These are phyloP conservation scores for Leccinum rimulosum DNA, from an alignment of 768 basidiomycete genomes.

Conservation along the genomic window DNA sequence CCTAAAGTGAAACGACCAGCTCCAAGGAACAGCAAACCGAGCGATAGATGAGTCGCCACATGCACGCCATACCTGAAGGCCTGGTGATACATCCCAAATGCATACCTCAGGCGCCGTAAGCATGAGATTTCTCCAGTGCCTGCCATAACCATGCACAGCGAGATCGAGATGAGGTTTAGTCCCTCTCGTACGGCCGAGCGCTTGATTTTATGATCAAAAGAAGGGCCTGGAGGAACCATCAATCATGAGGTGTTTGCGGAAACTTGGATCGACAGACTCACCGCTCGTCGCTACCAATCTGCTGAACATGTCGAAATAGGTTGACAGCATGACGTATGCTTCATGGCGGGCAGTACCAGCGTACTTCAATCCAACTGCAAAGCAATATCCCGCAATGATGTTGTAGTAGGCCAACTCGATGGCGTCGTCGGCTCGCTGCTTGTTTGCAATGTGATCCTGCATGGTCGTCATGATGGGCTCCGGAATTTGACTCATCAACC, in stretches of 20 bases:
- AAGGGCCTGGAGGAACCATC: conserved; percentile 46
- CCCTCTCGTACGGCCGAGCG: conserved; percentile 85
- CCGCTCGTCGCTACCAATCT: conserved; percentile 66
- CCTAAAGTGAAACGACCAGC: conserved; percentile 91
- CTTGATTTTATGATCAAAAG: conserved; percentile 87
- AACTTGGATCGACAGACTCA: conserved; percentile 33
- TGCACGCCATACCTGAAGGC: conserved; percentile 85
- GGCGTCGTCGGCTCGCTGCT: conserved; percentile 55
- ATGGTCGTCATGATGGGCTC: conserved; percentile 57
- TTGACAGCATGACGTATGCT: conserved; percentile 80
- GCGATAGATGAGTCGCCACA: conserved; percentile 83
- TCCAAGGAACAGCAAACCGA: conserved; percentile 91
- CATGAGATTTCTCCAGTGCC: conserved; percentile 94
- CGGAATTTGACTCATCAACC: conserved; percentile 74
- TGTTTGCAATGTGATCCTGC: conserved; percentile 48
- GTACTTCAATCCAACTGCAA: conserved; percentile 87
- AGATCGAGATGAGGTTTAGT: conserved; percentile 80
- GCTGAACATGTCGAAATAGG: conserved; percentile 78
- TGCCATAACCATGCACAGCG: conserved; percentile 93
- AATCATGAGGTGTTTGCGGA: conserved; percentile 6
- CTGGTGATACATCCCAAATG: conserved; percentile 82
- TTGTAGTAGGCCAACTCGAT: conserved; percentile 90
- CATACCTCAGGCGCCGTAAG: conserved; percentile 80
- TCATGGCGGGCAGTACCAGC: conserved; percentile 92
- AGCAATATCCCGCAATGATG: conserved; percentile 88